phyloP scores from a whole-genome alignment of 2,329 filamentous ascomycete genomes.

The Beauveria medogensis region DNA sequence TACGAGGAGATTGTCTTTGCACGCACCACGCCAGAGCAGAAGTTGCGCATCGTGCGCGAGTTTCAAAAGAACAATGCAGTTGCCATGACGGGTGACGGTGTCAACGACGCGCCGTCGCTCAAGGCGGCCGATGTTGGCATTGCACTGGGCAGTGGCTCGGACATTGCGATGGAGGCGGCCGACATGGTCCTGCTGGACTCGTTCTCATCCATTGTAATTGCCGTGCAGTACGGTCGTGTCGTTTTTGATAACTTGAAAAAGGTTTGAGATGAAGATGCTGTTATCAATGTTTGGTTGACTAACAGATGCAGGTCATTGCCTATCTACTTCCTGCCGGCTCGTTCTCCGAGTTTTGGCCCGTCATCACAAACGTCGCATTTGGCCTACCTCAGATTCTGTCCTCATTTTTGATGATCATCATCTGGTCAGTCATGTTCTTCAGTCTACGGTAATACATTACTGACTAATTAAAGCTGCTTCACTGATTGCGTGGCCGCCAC shows the following conservation, averaged over 20 bases:
- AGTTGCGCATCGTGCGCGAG: slow-evolving; percentile 70
- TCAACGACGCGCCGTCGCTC: slow-evolving; percentile 78
- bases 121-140: slow-evolving; percentile 77
- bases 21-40: slow-evolving; percentile 69
- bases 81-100: slow-evolving; percentile 80
- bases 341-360: slow-evolving; percentile 71
- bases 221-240: slow-evolving; percentile 62
- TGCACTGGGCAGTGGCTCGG: slow-evolving; percentile 70
- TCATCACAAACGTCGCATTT: slow-evolving; percentile 64
- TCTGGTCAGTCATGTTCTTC: slow-evolving; percentile 35
- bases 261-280: slow-evolving; percentile 16
- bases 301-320: slow-evolving; percentile 34
- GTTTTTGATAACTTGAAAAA: slow-evolving; percentile 79
- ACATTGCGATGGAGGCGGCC: slow-evolving; percentile 74
- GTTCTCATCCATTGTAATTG: slow-evolving; percentile 64
- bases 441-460: not conserved
- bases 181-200: slow-evolving; percentile 75
- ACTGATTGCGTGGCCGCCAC: slow-evolving; percentile 70
- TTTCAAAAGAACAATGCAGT: slow-evolving; percentile 62
- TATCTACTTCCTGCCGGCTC: slow-evolving; percentile 65
- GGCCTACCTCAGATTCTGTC: slow-evolving; percentile 66
- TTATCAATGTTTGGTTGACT: not conserved
- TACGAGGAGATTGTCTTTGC: slow-evolving; percentile 70
- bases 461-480: slow-evolving; percentile 46
- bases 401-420: slow-evolving; percentile 64